phyloP scores from a whole-genome alignment of 2,329 filamentous ascomycete species.

The Trichoderma lentiforme region DNA sequence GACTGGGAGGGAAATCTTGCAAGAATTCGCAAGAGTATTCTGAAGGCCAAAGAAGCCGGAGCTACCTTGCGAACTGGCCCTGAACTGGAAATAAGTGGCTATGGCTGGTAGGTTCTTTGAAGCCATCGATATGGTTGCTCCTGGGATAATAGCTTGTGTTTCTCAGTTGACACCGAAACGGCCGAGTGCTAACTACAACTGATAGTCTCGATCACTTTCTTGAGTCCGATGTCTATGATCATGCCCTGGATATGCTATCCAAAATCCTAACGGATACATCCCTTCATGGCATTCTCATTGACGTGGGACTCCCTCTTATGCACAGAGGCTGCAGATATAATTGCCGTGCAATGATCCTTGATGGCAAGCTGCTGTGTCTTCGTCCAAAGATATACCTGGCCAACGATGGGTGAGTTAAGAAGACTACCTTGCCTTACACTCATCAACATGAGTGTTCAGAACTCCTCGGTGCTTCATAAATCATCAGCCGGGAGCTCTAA shows the following conservation, averaged over 20 bases:
- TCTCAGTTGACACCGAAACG: neutral
- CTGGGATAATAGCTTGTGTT: neutral
- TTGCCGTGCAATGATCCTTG: conserved; percentile 29
- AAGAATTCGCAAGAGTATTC: conserved; percentile 62
- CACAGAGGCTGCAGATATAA: conserved; percentile 29
- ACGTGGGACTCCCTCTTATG: conserved; percentile 42
- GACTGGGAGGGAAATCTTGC: conserved; percentile 56
- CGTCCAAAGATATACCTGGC: conserved; percentile 61
- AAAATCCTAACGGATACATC: conserved; percentile 32
- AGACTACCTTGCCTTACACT: neutral
- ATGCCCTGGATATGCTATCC: conserved; percentile 33
- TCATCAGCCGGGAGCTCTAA: too few relatives aligned
- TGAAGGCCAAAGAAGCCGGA: conserved; percentile 55
- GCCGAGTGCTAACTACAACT: neutral
- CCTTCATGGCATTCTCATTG: conserved; percentile 38
- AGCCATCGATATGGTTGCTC: neutral
- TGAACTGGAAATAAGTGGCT: conserved; percentile 46
- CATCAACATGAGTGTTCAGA: too few relatives aligned
- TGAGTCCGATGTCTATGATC: conserved; percentile 40
- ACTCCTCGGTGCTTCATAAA: neutral
- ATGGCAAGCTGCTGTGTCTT: conserved; percentile 68
- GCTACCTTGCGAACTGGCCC: conserved; percentile 61
- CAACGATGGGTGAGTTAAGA: conserved; percentile 30
- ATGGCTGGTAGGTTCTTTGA: conserved; percentile 28
- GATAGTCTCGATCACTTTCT: conserved; percentile 60